These are phyloP conservation scores for Metarhizium brunneum DNA, from an alignment of 2,329 filamentous ascomycete genomes.

Conservation along the genomic window DNA sequence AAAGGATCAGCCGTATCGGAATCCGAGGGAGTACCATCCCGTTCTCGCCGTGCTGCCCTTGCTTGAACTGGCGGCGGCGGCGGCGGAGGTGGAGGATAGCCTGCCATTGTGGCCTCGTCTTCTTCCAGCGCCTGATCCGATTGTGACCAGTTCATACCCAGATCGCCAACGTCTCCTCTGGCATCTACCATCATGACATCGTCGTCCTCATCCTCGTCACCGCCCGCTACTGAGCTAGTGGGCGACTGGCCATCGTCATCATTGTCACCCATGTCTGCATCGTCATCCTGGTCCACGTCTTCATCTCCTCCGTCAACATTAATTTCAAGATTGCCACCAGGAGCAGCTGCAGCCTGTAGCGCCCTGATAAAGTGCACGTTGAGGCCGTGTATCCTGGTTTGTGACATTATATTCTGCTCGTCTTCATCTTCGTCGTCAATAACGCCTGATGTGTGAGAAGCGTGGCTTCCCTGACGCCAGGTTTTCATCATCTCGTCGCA, in stretches of 20 bases:
- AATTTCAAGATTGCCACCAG: conserved; percentile 17
- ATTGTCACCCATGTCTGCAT: conserved; percentile 33
- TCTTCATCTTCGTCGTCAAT: conserved; percentile 38
- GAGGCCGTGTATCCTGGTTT: conserved; percentile 19
- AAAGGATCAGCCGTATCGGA: conserved; percentile 60
- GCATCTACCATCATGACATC: conserved; percentile 51
- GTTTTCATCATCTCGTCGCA: conserved; percentile 86
- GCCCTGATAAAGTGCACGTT: conserved; percentile 29
- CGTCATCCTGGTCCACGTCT: conserved; percentile 53
- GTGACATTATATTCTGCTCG: conserved; percentile 34
- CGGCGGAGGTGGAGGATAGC: conserved; percentile 52
- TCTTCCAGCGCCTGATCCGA: conserved; percentile 62
- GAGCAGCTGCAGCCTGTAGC: conserved; percentile 23
- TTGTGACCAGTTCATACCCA: conserved; percentile 41
- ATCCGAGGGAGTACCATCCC: conserved; percentile 60
- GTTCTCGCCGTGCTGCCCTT: conserved; percentile 36
- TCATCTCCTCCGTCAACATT: conserved; percentile 20
- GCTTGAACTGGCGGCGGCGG: conserved; percentile 54
- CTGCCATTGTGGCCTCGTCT: conserved; percentile 68
- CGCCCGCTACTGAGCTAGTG: conserved; percentile 22
- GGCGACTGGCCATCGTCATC: conserved; percentile 25
- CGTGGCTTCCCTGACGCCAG: conserved; percentile 81
- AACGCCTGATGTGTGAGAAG: conserved; percentile 52
- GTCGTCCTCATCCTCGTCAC: conserved; percentile 41
- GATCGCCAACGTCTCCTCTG: conserved; percentile 33